Evolutionary conservation across 345 rosid species (phyloP).

Genomic region (Eucalyptus tenuipes): DNA sequence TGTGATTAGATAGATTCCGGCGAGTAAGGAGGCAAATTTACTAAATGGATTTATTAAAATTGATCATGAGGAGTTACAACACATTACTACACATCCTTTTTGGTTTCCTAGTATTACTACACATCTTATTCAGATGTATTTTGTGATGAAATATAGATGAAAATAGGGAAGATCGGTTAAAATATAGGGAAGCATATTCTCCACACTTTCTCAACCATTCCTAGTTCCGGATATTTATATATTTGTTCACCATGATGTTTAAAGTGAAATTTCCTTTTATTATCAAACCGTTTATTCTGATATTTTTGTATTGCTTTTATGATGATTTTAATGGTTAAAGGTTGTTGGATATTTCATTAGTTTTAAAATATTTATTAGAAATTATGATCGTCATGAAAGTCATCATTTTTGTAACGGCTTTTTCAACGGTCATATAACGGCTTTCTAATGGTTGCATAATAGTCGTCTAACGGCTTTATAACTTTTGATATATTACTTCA

Average conservation of each 20-base stretch:
- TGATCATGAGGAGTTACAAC: neutral
- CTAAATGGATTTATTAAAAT: neutral
- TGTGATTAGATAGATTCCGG: neutral
- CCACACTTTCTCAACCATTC: neutral
- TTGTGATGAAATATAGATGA: neutral
- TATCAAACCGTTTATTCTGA: neutral
- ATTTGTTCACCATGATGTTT: neutral
- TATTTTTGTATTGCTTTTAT: too few species aligned
- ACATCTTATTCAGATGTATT: neutral
- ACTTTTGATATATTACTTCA: too few species aligned
- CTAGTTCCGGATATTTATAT: neutral
- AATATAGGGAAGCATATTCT: neutral
- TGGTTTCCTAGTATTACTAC: too few species aligned
- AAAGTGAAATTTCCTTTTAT: neutral
- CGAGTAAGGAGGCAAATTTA: neutral
- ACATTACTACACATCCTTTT: neutral
- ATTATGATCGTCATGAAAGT: too few species aligned
- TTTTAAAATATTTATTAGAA: too few species aligned
- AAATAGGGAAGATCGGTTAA: neutral
- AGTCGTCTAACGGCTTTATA: too few species aligned
- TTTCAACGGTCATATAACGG: too few species aligned
- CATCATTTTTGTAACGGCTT: too few species aligned
- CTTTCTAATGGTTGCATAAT: too few species aligned
- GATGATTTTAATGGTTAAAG: neutral
- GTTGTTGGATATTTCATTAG: too few species aligned